Base-by-base conservation (phyloP, 352 stramenopile genomes). In the Phytophthora agathidicida region DNA sequence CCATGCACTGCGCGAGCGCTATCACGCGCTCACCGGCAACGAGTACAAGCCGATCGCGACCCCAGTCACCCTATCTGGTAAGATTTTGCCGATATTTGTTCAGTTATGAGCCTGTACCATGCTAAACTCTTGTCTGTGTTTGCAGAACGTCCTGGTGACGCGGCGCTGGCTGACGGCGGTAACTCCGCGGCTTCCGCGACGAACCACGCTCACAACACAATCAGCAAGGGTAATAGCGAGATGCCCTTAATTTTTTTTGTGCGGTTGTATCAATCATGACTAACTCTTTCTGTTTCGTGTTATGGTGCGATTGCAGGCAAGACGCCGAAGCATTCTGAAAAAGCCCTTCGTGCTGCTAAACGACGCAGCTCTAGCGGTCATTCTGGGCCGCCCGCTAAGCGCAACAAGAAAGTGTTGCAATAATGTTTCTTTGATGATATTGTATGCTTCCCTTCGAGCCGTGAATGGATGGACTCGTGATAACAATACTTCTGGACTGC, bases 391-490 rank as follows among this genome's bases (percentile, higher is more conserved):
- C 62, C 77, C 13, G 68, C 77, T 3, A 88, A 88, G 39, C 74
- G 77, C 8, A 85, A 83, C 59, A 85, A 85, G 64, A 88, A 88
- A 65, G 65, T 74, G n/a, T 46, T 60, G 17, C 45, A 71, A 22
- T 69, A 57, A 67, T n/a, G n/a, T n/a, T n/a, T n/a, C n/a, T n/a
- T n/a, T n/a, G n/a, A n/a, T n/a, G n/a, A n/a, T n/a, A n/a, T n/a
- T n/a, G n/a, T n/a, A n/a, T n/a, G n/a, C n/a, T n/a, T n/a, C n/a
- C n/a, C n/a, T n/a, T n/a, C n/a, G n/a, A n/a, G n/a, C n/a, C n/a
- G n/a, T n/a, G n/a, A n/a, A n/a, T n/a, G n/a, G n/a, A n/a, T n/a
- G n/a, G n/a, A n/a, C n/a, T n/a, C n/a, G n/a, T n/a, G n/a, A n/a
- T n/a, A n/a, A n/a, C n/a, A n/a, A n/a, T n/a, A n/a, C n/a, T n/a